Conservation (phyloP, 306 rosid genomes). For the Rosa chinensis region DNA sequence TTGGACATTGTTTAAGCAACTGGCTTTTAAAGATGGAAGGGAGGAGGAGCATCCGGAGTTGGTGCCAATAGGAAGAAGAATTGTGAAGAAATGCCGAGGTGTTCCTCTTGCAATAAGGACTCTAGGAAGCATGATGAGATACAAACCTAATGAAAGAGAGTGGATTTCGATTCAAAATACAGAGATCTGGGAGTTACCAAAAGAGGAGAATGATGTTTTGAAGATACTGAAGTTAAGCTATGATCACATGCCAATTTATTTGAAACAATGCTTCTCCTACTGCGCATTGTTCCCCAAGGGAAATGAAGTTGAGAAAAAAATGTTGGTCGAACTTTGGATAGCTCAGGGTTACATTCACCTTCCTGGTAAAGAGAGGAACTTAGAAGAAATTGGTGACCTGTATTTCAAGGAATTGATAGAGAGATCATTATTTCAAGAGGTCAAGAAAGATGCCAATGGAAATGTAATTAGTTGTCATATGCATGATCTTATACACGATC, state of each 20-base stretch:
- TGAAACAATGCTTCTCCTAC: background rate
- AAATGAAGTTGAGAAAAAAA: background rate
- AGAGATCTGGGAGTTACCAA: constrained; percentile 8
- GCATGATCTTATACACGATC: background rate
- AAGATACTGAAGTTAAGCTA: background rate
- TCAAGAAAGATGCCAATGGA: background rate
- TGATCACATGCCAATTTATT: constrained; percentile 1
- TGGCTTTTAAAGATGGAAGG: background rate
- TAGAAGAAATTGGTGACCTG: background rate
- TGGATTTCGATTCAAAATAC: background rate
- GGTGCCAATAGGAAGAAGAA: background rate
- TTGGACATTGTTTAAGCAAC: background rate
- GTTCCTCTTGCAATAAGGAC: constrained; percentile 5
- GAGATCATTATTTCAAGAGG: background rate
- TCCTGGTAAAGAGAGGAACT: background rate
- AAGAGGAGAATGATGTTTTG: background rate
- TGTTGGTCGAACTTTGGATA: background rate
- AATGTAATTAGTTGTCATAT: background rate
- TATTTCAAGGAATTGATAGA: constrained; percentile 1
- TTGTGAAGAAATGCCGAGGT: constrained; percentile 4
- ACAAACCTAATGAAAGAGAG: background rate
- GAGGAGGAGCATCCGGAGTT: background rate
- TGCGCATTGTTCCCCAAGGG: constrained; percentile 6
- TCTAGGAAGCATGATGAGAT: background rate
- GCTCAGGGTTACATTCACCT: background rate